Base-by-base conservation (phyloP, 306 rosid species). In the Gastrolobium villosum region DNA sequence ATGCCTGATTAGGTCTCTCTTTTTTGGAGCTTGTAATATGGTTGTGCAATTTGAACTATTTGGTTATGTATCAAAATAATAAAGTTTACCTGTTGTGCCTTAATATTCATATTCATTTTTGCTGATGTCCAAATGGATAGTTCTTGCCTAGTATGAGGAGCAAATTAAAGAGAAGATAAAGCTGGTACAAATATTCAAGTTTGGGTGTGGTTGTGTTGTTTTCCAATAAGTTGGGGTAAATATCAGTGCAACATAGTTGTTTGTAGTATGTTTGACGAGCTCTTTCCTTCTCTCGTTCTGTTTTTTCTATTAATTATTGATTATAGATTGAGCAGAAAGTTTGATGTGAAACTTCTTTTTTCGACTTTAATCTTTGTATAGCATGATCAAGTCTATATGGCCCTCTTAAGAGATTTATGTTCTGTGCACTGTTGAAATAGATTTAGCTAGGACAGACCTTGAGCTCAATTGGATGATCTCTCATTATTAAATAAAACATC, bases 131-230 rank as follows among this genome's bases (percentile, higher is more conserved):
- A 9, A 57, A 31, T 59, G 56, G 50, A 39, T 71, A 65, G 37
- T 73, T 48, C 62, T 50, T 55, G 26, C 56, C 57, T 30, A 37
- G 52, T 43, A n/a, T 61, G 37, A 67, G 55, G 26, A 26, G 10
- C 43, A 53, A 10, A 80, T 41, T 34, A 55, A 2, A 34, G 50
- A 61, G 77, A 60, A 11, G 40, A 15, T 68, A 20, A 14, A 68
- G 35, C 10, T 70, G 30, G 10, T 64, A 11, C 11, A 1, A 26
- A 46, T 61, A 6, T 59, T 20, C 6, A 30, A 40, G 56, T 65
- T 53, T 77, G 9, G 40, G 11, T 64, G 41, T 9, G 39, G 69
- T 43, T 67, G 14, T 78, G 50, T 34, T 77, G 39, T 45, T 49
- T 43, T 44, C 20, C 2, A 35, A 44, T 11, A 64, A 53, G 46